Conservation (phyloP, 2,329 filamentous ascomycete species). For the Mollisia scopiformis region DNA sequence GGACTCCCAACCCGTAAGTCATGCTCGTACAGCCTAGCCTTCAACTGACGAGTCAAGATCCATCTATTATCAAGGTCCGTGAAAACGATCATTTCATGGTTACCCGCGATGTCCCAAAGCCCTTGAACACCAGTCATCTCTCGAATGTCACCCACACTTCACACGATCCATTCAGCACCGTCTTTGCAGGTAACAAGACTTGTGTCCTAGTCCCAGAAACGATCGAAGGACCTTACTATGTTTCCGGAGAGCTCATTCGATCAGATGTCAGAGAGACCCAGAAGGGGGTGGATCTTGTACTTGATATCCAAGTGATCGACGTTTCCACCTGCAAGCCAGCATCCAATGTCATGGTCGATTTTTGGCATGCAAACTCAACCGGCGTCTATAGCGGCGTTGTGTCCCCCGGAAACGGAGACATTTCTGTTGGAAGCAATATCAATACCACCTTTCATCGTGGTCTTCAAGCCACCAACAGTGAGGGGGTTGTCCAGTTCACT, state of each 20-base stretch:
- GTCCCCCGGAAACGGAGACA: conserved; percentile 46
- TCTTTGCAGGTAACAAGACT: conserved; percentile 30
- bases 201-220: conserved; percentile 39
- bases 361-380: conserved; percentile 52
- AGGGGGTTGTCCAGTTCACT: conserved; percentile 47
- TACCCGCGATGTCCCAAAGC: conserved; percentile 14
- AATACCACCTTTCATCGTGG: conserved; percentile 46
- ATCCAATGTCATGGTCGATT: conserved; percentile 50
- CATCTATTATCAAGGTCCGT: conserved; percentile 18
- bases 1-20: conserved; percentile 20
- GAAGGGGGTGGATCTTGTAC: conserved; percentile 42
- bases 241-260: conserved; percentile 54
- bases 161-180: conserved; percentile 36
- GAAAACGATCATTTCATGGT: conserved; percentile 1
- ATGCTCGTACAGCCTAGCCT: not conserved
- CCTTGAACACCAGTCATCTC: conserved; percentile 22
- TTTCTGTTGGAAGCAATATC: conserved; percentile 40
- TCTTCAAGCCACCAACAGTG: conserved; percentile 43
- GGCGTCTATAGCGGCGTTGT: conserved; percentile 54
- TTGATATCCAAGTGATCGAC: conserved; percentile 58
- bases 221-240: conserved; percentile 44
- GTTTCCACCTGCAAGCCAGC: conserved; percentile 56
- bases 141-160: conserved; percentile 35
- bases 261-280: conserved; percentile 44
- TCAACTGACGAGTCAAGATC: conserved; percentile 4